Evolutionary conservation across 2,329 filamentous ascomycete species (phyloP).

Genomic region (Dactylella cylindrospora): DNA sequence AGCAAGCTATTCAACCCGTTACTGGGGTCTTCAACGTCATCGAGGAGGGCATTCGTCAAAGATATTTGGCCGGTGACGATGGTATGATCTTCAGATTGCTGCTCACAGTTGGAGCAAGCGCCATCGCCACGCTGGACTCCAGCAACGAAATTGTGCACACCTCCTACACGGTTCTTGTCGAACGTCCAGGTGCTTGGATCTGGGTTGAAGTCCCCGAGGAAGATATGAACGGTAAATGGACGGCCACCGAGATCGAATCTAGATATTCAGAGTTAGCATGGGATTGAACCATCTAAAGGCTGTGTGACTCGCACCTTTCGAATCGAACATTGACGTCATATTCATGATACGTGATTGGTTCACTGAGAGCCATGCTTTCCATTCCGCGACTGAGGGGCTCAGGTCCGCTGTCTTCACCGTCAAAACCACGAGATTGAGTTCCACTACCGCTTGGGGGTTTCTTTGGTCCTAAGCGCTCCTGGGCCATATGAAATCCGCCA

Average conservation of each 20-base stretch:
- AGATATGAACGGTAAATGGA: slow-evolving; percentile 52
- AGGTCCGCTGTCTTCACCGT: slow-evolving; percentile 19
- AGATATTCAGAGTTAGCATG: not conserved
- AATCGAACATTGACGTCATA: slow-evolving; percentile 52
- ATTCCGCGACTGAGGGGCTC: slow-evolving; percentile 34
- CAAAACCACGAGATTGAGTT: slow-evolving; percentile 19
- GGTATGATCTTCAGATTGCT: slow-evolving; percentile 48
- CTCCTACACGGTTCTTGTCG: slow-evolving; percentile 54
- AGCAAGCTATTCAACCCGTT: slow-evolving; percentile 49
- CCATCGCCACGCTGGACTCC: slow-evolving; percentile 27
- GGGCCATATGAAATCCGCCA: slow-evolving; percentile 33
- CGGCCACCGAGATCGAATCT: slow-evolving; percentile 48
- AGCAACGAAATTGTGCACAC: slow-evolving; percentile 52
- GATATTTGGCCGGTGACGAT: slow-evolving; percentile 54
- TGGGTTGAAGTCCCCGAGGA: slow-evolving; percentile 51
- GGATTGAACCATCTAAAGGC: not conserved
- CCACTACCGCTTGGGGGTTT: not conserved
- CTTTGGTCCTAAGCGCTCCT: slow-evolving; percentile 19
- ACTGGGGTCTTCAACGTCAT: slow-evolving; percentile 49
- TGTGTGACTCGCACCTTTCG: slow-evolving; percentile 51
- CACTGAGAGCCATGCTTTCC: slow-evolving; percentile 22
- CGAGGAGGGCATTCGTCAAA: slow-evolving; percentile 52
- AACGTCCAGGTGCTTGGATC: slow-evolving; percentile 51
- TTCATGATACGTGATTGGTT: slow-evolving; percentile 48
- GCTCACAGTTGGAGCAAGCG: slow-evolving; percentile 32